These are phyloP conservation scores for Lentinula aciculospora DNA, from an alignment of 768 basidiomycete species.

Conservation along the genomic window DNA sequence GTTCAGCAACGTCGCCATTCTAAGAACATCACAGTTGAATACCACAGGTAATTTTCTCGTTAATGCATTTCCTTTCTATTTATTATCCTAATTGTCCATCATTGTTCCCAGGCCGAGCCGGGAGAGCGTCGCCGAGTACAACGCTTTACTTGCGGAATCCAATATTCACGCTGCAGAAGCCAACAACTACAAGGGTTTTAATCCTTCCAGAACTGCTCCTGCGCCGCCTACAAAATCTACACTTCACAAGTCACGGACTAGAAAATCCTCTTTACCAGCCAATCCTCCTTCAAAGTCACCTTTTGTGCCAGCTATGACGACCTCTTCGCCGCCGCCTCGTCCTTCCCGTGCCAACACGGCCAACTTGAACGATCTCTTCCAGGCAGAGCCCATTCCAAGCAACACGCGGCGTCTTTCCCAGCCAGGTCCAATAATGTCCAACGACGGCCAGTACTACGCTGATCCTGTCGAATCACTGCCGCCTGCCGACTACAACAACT, in stretches of 20 bases:
- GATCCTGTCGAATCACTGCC: constrained; percentile 40
- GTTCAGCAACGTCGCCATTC: constrained; percentile 32
- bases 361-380: constrained; percentile 70
- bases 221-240: constrained; percentile 26
- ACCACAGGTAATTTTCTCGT: constrained; percentile 47
- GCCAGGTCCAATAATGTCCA: neutral
- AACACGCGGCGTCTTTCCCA: neutral
- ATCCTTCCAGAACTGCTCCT: constrained; percentile 25
- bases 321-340: constrained; percentile 59
- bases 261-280: constrained; percentile 48
- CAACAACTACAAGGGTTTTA: constrained; percentile 25
- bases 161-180: constrained; percentile 52
- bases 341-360: constrained; percentile 85
- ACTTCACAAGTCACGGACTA: constrained; percentile 55
- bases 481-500: constrained; percentile 11
- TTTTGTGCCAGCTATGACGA: constrained; percentile 27
- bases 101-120: constrained; percentile 29
- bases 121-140: constrained; percentile 74
- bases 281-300: constrained; percentile 23
- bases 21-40: constrained; percentile 63
- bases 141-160: constrained; percentile 61
- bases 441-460: constrained; percentile 30
- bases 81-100: neutral
- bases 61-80: neutral
- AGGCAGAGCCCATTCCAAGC: constrained; percentile 13